A percentile compares a stretch with the other conserved stretches of the same genome.
Evolutionary conservation across 306 rosid species (phyloP).

Genomic region (Bauhinia variegata): DNA sequence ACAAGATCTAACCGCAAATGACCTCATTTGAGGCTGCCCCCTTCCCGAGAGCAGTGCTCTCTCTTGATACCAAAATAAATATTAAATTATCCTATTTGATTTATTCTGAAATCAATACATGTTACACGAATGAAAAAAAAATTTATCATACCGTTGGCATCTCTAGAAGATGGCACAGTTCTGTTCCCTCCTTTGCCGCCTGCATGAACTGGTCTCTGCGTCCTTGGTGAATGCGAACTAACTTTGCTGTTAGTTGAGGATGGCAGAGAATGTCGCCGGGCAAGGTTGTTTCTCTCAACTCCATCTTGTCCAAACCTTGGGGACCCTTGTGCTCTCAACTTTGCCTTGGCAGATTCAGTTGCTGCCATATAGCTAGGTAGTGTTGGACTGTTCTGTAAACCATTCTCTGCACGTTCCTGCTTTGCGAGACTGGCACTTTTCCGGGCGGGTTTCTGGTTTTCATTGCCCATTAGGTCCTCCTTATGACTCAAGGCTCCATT

Average conservation of each 20-base stretch:
- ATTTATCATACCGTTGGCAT: conserved; percentile 72
- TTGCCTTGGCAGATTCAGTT: conserved; percentile 97
- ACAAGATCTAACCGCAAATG: too few relatives aligned
- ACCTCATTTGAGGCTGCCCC: too few relatives aligned
- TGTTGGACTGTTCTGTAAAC: conserved; percentile 68
- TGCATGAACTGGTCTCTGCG: conserved; percentile 72
- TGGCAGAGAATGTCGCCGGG: conserved; percentile 88
- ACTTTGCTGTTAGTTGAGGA: conserved; percentile 73
- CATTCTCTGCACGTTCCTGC: conserved; percentile 82
- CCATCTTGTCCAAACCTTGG: conserved; percentile 76
- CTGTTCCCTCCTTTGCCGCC: conserved; percentile 73
- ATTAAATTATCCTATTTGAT: neutral
- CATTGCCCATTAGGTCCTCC: conserved; percentile 66
- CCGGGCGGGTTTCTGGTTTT: conserved; percentile 70
- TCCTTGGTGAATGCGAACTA: conserved; percentile 90
- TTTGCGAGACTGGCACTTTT: conserved; percentile 64
- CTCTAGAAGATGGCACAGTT: conserved; percentile 57
- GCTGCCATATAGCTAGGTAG: conserved; percentile 98
- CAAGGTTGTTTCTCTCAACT: conserved; percentile 56
- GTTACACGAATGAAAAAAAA: neutral
- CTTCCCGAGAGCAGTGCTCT: too few relatives aligned
- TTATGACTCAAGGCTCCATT: conserved; percentile 65
- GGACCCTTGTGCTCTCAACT: conserved; percentile 94
- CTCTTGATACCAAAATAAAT: too few relatives aligned
- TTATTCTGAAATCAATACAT: conserved; percentile 19